Conservation (phyloP, 2,329 filamentous ascomycete species). For the Hypoxylon sp. region DNA sequence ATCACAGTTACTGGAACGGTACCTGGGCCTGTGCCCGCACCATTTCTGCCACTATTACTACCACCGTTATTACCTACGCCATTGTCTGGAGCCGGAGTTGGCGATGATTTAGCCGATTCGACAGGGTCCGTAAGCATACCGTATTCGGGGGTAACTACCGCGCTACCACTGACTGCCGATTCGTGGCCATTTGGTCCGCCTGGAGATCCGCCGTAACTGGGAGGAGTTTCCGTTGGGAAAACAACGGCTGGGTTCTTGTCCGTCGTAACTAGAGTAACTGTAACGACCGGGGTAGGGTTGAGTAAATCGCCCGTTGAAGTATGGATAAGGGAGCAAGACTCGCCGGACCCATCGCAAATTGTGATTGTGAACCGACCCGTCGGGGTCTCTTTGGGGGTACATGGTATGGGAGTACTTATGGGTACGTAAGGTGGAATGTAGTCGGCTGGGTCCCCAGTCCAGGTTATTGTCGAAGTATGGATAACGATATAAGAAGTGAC, state of each 20-base stretch:
- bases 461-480: constrained; percentile 66
- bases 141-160: constrained; percentile 46
- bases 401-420: constrained; percentile 59
- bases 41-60: constrained; percentile 7
- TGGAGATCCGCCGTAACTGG: constrained; percentile 57
- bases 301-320: constrained; percentile 33
- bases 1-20: constrained; percentile 59
- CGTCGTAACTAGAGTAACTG: constrained; percentile 65
- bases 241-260: constrained; percentile 70
- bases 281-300: constrained; percentile 39
- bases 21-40: constrained; percentile 1
- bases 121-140: constrained; percentile 41
- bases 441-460: constrained; percentile 61
- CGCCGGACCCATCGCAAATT: constrained; percentile 53
- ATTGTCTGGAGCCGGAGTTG: constrained; percentile 20
- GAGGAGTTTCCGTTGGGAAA: constrained; percentile 58
- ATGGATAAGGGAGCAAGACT: constrained; percentile 55
- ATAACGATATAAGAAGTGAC: constrained; percentile 62
- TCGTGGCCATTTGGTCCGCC: constrained; percentile 37
- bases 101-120: constrained; percentile 39
- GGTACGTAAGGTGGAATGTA: constrained; percentile 64
- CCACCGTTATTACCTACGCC: constrained; percentile 1
- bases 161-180: constrained; percentile 26
- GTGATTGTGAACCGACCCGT: constrained; percentile 50
- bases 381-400: constrained; percentile 50